A percentile compares a stretch with the other conserved stretches of the same genome.
Conservation (phyloP, 1,284 basidiomycete genomes). For the Cutaneotrichosporon sp. region DNA sequence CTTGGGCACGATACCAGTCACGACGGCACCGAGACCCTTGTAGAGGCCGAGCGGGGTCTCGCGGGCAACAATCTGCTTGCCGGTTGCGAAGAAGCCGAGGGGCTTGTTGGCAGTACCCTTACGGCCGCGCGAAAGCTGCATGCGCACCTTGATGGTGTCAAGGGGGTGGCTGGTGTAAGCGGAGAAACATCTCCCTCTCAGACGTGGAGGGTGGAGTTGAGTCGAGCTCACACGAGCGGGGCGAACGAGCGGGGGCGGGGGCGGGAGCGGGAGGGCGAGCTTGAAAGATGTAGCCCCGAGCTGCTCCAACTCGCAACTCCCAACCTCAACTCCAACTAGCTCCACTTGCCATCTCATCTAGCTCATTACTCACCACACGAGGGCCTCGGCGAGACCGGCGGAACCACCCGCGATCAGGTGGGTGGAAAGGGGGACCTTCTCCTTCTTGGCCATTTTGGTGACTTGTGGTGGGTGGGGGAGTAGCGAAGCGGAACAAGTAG, state of each 20-base stretch:
- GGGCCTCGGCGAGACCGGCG: conserved; percentile 85
- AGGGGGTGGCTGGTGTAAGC: conserved; percentile 58
- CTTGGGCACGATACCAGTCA: conserved; percentile 96
- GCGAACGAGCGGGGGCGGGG: not conserved
- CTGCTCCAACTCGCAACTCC: not conserved
- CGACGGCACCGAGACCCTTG: conserved; percentile 97
- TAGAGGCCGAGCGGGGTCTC: conserved; percentile 96
- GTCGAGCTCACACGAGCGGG: not conserved
- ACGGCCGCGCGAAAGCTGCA: conserved; percentile 88
- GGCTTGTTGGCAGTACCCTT: conserved; percentile 71
- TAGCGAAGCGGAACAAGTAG: no score
- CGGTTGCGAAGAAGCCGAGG: conserved; percentile 90
- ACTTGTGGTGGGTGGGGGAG: conserved; percentile 3
- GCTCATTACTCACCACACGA: conserved; percentile 57
- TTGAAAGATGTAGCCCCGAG: not conserved
- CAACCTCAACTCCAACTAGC: not conserved
- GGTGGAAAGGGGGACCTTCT: conserved; percentile 67
- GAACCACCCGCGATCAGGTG: conserved; percentile 89
- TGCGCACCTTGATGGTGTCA: conserved; percentile 97
- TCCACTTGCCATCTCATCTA: not conserved
- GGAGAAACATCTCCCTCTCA: not conserved
- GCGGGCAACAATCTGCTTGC: conserved; percentile 78
- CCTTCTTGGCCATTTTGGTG: conserved; percentile 25
- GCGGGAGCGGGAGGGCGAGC: not conserved
- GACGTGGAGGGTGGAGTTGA: not conserved